Evolutionary conservation across 768 basidiomycete genomes (phyloP), one percentile per base, ranked within the genome.

Genomic region (Cubamyces sp.): DNA sequence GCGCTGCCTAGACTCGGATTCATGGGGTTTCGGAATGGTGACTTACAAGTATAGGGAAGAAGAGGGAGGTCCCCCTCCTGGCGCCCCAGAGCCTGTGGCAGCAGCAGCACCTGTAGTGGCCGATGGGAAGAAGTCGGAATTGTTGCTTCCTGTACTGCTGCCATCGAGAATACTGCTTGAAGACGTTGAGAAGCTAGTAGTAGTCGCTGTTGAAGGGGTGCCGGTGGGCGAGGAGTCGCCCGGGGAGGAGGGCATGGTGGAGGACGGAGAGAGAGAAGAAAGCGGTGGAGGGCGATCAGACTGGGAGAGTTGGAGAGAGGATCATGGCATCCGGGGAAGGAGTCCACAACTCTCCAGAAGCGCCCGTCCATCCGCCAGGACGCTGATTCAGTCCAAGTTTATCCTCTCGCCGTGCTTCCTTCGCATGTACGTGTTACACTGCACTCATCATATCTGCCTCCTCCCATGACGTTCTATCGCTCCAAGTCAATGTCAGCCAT

Each of bases 11-110:
- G 28, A 4, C 21, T 23, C 41, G 1, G 37, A 15, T 12, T 2
- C n/a, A 51, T 39, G 23, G 15, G 19, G n/a, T 12, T 37, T 21
- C 12, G 26, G 34, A n/a, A 47, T 9, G 21, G 57, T 19, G 25
- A 66, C 66, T 45, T 47, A 67, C 66, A 67, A 54, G 49, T 67
- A 67, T 7, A 67, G 55, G 16, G 66, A 67, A 43, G 66, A 67
- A 25, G 66, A 64, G 8, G 60, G 57, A 4, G 66, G 51, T 12
- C 59, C 59, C 18, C 59, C 59, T 2, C 26, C 30, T 37, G 53
- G 15, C 26, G 40, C 12, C 3, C 19, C n/a, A 2, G 55, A 51
- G 57, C 34, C 43, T 2, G 64, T 57, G 14, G 54, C 26, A 23
- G 63, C 30, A 19, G 64, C 59, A 34, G 21, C 45, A 23, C 26